Base-by-base conservation (phyloP, 139 green algal genomes). In the Picochlorum sp. region DNA sequence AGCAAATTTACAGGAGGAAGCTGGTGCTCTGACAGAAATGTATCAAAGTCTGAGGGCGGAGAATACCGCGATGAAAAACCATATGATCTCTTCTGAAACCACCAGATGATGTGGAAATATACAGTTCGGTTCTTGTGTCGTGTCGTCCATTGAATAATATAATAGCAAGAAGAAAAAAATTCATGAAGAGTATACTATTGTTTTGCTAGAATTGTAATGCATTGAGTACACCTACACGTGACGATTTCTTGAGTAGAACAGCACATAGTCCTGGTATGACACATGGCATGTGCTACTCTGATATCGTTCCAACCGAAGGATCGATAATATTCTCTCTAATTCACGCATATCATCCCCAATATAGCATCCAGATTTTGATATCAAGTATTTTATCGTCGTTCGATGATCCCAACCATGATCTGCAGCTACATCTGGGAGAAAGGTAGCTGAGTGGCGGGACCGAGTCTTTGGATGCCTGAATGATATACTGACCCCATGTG, bases 401-500 rank as follows among this genome's bases (percentile, higher is more conserved):
- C 13, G 14, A 20, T 66, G 52, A 24, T 66, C 34, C 76, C 76
- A 86, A 4, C 67, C 65, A 57, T 89, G 73, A 34, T 88, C 70
- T 13, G 28, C 21, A 14, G 79, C 72, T 38, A 92, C 80, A 54
- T 95, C 81, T 9, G 87, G 87, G 44, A 95, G 72, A 49, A 90
- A 95, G 2, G 88, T 95, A 16, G 87, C 88, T 6, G 63, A 86
- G 15, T 83, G 77, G 11, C 70, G 67, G 56, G 51, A 65, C 3
- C 61, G 26, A 9, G 69, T 67, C 6, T 64, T 56, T 1, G 83
- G 83, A 41, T 92, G 81, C 4, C 23, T 50, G 57, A 95, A 95
- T 21, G 83, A 64, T 16, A 94, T 83, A 21, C 83, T 83, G 3
- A 92, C 41, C 20, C 85, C 73, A 45, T 79, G 65, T 21, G 37